Percentiles rank a stretch among this genome's conserved stretches.
These are phyloP conservation scores for Claviceps humidiphila DNA, from an alignment of 2,329 filamentous ascomycete species.

Conservation along the genomic window DNA sequence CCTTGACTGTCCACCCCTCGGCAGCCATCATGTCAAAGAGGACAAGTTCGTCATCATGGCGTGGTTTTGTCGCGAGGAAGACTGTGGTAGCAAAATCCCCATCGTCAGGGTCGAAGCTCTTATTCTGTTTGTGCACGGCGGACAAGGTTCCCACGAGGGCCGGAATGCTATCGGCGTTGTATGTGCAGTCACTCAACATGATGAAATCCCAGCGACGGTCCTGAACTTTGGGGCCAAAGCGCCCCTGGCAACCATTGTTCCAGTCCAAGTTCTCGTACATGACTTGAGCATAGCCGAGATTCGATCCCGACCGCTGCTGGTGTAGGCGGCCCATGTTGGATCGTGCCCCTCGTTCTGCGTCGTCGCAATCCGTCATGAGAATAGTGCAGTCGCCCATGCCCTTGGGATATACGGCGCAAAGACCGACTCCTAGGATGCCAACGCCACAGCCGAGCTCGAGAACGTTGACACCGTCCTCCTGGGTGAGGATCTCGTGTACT, in stretches of 20 bases:
- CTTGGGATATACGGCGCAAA: constrained; percentile 24
- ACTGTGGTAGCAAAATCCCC: constrained; percentile 25
- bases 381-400: constrained; percentile 18
- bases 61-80: constrained; percentile 41
- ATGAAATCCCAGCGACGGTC: constrained; percentile 36
- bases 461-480: constrained; percentile 23
- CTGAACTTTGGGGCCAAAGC: constrained; percentile 27
- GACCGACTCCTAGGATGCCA: constrained; percentile 39
- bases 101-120: constrained; percentile 9
- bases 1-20: constrained; percentile 30
- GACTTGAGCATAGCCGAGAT: constrained; percentile 14
- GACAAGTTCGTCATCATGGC: constrained; percentile 38
- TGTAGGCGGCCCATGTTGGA: constrained; percentile 30
- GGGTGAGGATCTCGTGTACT: constrained; percentile 18
- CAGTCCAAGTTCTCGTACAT: constrained; percentile 45
- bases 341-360: constrained; percentile 35
- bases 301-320: constrained; percentile 5
- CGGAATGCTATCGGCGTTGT: constrained; percentile 43
- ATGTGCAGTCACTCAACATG: constrained; percentile 47
- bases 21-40: constrained; percentile 34
- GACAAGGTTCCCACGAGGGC: constrained; percentile 40
- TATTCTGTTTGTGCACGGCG: constrained; percentile 29
- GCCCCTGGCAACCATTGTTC: constrained; percentile 34
- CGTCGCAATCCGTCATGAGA: constrained; percentile 42
- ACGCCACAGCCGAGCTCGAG: constrained; percentile 45